Evolutionary conservation across 306 rosid genomes (phyloP).

Genomic region (Neltuma alba): DNA sequence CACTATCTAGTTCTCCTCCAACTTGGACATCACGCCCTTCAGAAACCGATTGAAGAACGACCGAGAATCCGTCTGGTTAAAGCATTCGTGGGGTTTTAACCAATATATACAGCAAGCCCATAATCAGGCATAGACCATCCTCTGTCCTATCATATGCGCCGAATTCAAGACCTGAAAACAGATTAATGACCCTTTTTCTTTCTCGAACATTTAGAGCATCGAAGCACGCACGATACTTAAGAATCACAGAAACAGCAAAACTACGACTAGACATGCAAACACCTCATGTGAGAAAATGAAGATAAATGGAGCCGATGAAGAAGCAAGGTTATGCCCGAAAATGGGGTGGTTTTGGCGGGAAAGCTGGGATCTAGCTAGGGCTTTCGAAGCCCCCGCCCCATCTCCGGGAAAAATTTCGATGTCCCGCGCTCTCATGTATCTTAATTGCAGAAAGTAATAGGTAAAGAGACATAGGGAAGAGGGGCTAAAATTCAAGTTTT

Average conservation of each 20-base stretch:
- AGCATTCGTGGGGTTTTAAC: conserved; percentile 33
- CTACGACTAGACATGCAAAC: conserved; percentile 4
- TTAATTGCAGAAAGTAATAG: conserved; percentile 43
- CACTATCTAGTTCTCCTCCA: conserved; percentile 33
- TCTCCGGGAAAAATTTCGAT: conserved; percentile 15
- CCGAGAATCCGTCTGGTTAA: conserved; percentile 11
- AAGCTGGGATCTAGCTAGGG: conserved; percentile 35
- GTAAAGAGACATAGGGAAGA: conserved; percentile 29
- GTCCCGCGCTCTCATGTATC: conserved; percentile 50
- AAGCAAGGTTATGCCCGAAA: conserved; percentile 40
- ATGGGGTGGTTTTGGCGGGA: conserved; percentile 52
- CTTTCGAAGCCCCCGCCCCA: conserved; percentile 31
- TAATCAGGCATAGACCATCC: conserved; percentile 49
- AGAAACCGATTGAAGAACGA: conserved; percentile 34
- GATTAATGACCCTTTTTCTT: conserved; percentile 19
- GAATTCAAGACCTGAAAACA: conserved; percentile 43
- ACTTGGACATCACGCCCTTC: conserved; percentile 6
- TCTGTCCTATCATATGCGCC: conserved; percentile 58
- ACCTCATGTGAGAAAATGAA: conserved; percentile 18
- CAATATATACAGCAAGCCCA: conserved; percentile 39
- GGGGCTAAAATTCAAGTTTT: conserved; percentile 62
- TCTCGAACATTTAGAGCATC: neutral
- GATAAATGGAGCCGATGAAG: conserved; percentile 36
- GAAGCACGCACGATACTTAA: neutral
- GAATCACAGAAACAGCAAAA: neutral